Conservation (phyloP, 179 eudicot species). For the Pouteria campechiana region DNA sequence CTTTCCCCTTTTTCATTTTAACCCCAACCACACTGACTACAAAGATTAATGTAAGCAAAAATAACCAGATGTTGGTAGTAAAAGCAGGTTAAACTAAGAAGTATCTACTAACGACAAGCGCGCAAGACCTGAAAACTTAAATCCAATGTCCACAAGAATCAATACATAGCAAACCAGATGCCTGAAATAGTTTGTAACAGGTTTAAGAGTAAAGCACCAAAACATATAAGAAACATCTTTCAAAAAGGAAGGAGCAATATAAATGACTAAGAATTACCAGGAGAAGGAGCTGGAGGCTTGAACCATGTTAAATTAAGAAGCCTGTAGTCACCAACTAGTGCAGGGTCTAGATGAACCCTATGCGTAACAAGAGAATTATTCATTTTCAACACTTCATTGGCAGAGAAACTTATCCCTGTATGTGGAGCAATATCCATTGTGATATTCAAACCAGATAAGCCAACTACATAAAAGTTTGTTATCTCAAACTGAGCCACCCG, state of each 20-base stretch:
- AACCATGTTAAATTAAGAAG: conserved; percentile 88
- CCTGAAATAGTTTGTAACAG: too few relatives aligned
- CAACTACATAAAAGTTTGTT: conserved; percentile 64
- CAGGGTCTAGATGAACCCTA: conserved; percentile 57
- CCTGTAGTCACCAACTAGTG: conserved; percentile 62
- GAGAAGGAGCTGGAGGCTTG: conserved; percentile 60
- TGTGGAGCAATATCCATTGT: conserved; percentile 85
- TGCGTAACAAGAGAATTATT: conserved; percentile 61
- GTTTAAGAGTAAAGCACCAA: too few relatives aligned
- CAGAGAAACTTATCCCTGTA: conserved; percentile 63
- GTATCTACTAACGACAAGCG: too few relatives aligned
- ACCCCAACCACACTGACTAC: too few relatives aligned
- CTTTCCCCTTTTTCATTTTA: too few relatives aligned
- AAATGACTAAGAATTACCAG: conserved; percentile 32
- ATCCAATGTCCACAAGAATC: too few relatives aligned
- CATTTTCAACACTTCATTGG: conserved; percentile 48
- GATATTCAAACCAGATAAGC: conserved; percentile 60
- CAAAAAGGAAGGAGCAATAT: not conserved
- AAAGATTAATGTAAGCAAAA: too few relatives aligned
- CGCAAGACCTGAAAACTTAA: too few relatives aligned
- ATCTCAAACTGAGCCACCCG: conserved; percentile 67
- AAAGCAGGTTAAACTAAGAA: too few relatives aligned
- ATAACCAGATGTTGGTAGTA: too few relatives aligned
- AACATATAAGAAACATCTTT: not conserved
- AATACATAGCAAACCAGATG: too few relatives aligned